Evolutionary conservation across 2,329 filamentous ascomycete species (phyloP).

Genomic region (Biscogniauxia mediterranea): DNA sequence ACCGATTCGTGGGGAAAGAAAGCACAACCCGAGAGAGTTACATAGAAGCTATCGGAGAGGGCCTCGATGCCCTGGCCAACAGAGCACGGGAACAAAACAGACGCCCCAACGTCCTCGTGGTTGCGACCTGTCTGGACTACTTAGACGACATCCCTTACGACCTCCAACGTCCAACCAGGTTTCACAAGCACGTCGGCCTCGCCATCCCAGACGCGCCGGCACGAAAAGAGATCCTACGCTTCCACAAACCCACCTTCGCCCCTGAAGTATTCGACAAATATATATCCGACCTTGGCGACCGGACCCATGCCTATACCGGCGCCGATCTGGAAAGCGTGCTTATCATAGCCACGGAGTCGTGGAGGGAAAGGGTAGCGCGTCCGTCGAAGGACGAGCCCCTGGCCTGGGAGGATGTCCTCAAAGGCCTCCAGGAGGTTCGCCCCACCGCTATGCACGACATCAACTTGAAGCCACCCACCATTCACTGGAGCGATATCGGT

Average conservation of each 20-base stretch:
- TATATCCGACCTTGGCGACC: slow-evolving; percentile 62
- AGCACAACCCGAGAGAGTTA: slow-evolving; percentile 49
- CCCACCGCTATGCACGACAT: slow-evolving; percentile 88
- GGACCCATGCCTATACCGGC: slow-evolving; percentile 85
- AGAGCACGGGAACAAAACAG: slow-evolving; percentile 36
- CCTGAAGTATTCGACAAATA: slow-evolving; percentile 49
- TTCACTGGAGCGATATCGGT: slow-evolving; percentile 84
- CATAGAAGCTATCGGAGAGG: slow-evolving; percentile 50
- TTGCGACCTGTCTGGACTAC: slow-evolving; percentile 71
- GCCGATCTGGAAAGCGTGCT: slow-evolving; percentile 70
- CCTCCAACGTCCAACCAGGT: slow-evolving; percentile 63
- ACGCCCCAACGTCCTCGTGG: slow-evolving; percentile 63
- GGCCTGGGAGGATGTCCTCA: slow-evolving; percentile 54
- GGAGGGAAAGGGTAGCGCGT: slow-evolving; percentile 21
- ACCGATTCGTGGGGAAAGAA: slow-evolving; percentile 64
- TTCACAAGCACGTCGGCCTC: slow-evolving; percentile 68
- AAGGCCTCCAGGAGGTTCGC: slow-evolving; percentile 66
- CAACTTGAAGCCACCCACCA: slow-evolving; percentile 81
- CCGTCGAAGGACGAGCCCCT: slow-evolving; percentile 17
- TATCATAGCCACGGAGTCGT: slow-evolving; percentile 41
- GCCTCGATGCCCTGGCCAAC: slow-evolving; percentile 53
- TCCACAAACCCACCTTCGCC: slow-evolving; percentile 49
- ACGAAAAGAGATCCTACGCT: slow-evolving; percentile 71
- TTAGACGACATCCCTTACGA: slow-evolving; percentile 68
- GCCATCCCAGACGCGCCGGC: slow-evolving; percentile 72